Base-by-base conservation (phyloP, 148 eudicot genomes). In the Drosera capensis region DNA sequence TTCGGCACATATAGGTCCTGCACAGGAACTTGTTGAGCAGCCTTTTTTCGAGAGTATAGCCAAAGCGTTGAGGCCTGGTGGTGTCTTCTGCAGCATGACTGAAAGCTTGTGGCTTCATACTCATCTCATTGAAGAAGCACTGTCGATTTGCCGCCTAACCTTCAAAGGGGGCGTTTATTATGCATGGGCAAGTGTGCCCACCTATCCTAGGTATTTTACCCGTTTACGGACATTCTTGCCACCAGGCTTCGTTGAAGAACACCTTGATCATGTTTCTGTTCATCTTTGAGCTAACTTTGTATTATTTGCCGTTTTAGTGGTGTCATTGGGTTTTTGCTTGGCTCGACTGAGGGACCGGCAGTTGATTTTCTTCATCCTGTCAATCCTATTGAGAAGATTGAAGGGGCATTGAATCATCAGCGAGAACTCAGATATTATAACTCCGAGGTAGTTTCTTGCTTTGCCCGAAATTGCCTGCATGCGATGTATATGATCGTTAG, bases 31-130 rank as follows among this genome's bases (percentile, higher is more conserved):
- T 25, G 93, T 90, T 43, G 93, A 90, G 55, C 78, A 30, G 60
- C 93, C 99, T 29, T 90, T 90, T 62, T 90, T 90, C 57, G 80
- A 78, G 65, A 80, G 76, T 29, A 30, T 74, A 14, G 99, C 99
- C 1, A 75, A 77, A 74, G 92, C 95, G n/a, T 60, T 90, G 60
- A 84, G 77, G 70, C 85, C 87, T 43, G 99, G 99, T 50, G 99
- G 99, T 55, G 93, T 90, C 43, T 79, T 84, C 34, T 90, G 99
- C 66, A 90, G 78, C 67, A 90, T 90, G 99, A 93, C 95, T 11
- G 99, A 90, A 40, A 90, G 99, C 49, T 78, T 90, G 95, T 90
- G 95, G 99, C 93, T 90, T 44, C 95, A 90, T 55, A 90, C 95
- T 38, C 99, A 84, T 77, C 73, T 90, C 26, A 84, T 90, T 46